Evolutionary conservation across 2,329 filamentous ascomycete species (phyloP), one percentile per base, ranked within the genome.

Genomic region (Hymenoscyphus fraxineus): DNA sequence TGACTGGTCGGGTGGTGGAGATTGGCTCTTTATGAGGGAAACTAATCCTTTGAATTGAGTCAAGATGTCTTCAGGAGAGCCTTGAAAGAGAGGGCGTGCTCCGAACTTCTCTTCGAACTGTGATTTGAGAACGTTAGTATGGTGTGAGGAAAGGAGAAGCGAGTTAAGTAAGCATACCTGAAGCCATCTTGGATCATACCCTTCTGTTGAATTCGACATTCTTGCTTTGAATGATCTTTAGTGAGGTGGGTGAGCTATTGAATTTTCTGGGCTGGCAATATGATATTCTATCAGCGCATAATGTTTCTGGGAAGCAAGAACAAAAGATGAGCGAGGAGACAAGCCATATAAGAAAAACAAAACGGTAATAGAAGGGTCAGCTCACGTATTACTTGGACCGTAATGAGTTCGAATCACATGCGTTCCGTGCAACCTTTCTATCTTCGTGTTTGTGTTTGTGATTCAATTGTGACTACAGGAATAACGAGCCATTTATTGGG

Each of bases 181-280:
- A 40, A 72, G 71, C 71, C 70, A 72, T 54, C 66, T 66, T 38
- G 64, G 62, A 1, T 64, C 61, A 44, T 72, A 72, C 7, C 64
- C 66, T 55, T 67, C 69, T 35, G 58, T 63, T 13, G 56, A 55
- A 16, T 62, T 35, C 16, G 47, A 10, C 47, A 40, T 38, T n/a
- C 59, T 59, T 38, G 40, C 6, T 41, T 5, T 6, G n/a, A 22
- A 58, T 7, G 31, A 35, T 32, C 6, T 27, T 15, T 19, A 12
- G 19, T 44, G 27, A 35, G 9, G 35, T 35, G 9, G 35, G 35
- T 35, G 9, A 10, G 22, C 41, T 54, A 2, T 4, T 27, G 47
- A 6, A 3, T 31, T 27, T 27, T 27, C 19, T 22, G 47, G 19
- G 47, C 19, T 54, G n/a, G 19, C 2, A 27, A 22, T 13, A 4